These are phyloP conservation scores for Papiliotrema terrestris DNA, from an alignment of 1,284 basidiomycete species.

Conservation along the genomic window DNA sequence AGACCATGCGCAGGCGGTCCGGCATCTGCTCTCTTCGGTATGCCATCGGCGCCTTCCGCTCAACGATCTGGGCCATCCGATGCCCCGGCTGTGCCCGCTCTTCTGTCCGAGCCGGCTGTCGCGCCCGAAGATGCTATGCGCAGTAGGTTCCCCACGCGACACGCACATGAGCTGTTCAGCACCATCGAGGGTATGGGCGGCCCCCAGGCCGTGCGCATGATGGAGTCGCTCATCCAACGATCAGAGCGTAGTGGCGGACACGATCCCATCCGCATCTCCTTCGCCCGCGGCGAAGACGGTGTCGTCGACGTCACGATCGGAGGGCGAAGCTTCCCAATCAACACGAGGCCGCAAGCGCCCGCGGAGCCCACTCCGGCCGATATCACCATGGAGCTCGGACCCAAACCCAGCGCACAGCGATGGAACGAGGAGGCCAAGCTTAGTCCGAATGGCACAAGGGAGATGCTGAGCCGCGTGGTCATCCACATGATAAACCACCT, in stretches of 20 bases:
- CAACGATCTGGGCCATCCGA: not conserved
- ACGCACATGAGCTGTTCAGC: conserved; percentile 40
- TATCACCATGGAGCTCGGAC: conserved; percentile 51
- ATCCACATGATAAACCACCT: conserved; percentile 69
- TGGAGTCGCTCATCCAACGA: conserved; percentile 64
- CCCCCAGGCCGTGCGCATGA: conserved; percentile 72
- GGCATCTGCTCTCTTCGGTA: not conserved
- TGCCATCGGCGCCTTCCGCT: not conserved
- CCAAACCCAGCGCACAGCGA: conserved; percentile 76
- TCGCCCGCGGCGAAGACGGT: conserved; percentile 30
- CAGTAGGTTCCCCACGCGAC: not conserved
- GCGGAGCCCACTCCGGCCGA: conserved; percentile 10
- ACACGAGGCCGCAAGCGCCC: conserved; percentile 19
- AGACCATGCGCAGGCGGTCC: conserved; percentile 19
- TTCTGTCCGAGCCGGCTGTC: conserved; percentile 63
- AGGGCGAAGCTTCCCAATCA: conserved; percentile 49
- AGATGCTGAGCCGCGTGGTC: conserved; percentile 68
- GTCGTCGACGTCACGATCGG: conserved; percentile 32
- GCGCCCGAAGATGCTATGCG: conserved; percentile 48
- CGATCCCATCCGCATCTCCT: conserved; percentile 25
- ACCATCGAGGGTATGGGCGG: conserved; percentile 80
- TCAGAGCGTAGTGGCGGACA: not conserved
- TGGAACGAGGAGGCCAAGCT: conserved; percentile 88
- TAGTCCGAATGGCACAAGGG: conserved; percentile 73
- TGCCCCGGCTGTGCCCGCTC: conserved; percentile 64